A percentile compares a stretch with the other conserved stretches of the same genome.
phyloP scores from a whole-genome alignment of 2,329 filamentous ascomycete genomes.

The Knoxdaviesia capensis region DNA sequence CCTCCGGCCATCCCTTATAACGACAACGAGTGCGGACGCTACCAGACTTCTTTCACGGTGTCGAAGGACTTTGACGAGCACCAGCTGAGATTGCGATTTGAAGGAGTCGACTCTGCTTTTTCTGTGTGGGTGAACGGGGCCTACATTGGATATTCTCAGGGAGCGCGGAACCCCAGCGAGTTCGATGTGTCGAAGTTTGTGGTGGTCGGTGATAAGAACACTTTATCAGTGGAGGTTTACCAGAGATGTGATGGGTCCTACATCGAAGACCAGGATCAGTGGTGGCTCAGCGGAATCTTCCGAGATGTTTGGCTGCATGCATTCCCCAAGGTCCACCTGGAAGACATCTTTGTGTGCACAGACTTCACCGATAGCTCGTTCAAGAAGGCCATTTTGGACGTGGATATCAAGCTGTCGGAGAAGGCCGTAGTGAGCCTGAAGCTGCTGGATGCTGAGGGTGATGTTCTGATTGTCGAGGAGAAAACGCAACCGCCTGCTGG shows the following conservation, averaged over 20 bases:
- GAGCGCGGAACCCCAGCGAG: conserved; percentile 50
- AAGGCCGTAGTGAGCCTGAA: conserved; percentile 12
- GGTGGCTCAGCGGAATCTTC: conserved; percentile 50
- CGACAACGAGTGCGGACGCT: conserved; percentile 45
- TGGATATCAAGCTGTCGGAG: conserved; percentile 23
- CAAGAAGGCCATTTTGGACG: conserved; percentile 20
- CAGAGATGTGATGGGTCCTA: conserved; percentile 55
- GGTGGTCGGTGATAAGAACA: conserved; percentile 23
- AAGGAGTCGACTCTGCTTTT: conserved; percentile 55
- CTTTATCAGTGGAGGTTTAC: conserved; percentile 46
- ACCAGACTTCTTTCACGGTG: conserved; percentile 35
- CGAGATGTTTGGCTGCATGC: conserved; percentile 46
- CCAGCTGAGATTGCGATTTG: conserved; percentile 49
- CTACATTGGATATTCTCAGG: conserved; percentile 52
- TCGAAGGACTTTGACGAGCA: conserved; percentile 22
- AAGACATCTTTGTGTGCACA: conserved; percentile 36
- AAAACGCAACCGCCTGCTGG: too few relatives aligned
- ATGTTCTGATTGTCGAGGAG: conserved; percentile 3
- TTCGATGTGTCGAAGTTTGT: conserved; percentile 45
- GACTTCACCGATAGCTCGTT: conserved; percentile 20
- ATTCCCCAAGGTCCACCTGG: conserved; percentile 31
- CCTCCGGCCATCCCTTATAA: conserved; percentile 44
- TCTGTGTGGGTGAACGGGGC: conserved; percentile 50
- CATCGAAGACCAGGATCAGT: conserved; percentile 52
- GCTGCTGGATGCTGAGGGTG: conserved; percentile 15